A percentile compares a stretch with the other conserved stretches of the same genome.
Conservation (phyloP, 768 basidiomycete species). For the Leccinum subtestaceum region DNA sequence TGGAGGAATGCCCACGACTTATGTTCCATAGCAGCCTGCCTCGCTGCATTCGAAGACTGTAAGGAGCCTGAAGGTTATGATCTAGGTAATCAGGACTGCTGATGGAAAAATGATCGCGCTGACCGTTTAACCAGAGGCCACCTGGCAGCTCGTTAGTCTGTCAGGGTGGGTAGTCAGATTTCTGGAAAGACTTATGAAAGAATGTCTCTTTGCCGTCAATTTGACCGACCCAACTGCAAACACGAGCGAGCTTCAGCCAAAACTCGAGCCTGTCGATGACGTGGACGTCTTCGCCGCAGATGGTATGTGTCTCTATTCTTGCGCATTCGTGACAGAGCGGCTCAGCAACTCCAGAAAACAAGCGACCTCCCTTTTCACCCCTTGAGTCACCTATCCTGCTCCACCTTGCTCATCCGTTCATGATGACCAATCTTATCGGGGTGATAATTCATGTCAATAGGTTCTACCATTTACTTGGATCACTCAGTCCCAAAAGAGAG, state of each 20-base stretch:
- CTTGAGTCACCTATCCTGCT: conserved; percentile 46
- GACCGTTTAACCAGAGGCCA: conserved; percentile 46
- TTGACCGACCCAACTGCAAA: conserved; percentile 12
- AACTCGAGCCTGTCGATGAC: conserved; percentile 30
- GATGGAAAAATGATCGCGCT: conserved; percentile 3
- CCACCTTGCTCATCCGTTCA: conserved; percentile 60
- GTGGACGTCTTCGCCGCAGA: conserved; percentile 19
- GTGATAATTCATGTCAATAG: conserved; percentile 56
- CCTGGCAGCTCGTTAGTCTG: conserved; percentile 69
- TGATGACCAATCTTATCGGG: conserved; percentile 47
- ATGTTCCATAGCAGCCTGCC: conserved; percentile 58
- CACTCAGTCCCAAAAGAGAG: conserved; percentile 55
- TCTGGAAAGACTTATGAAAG: conserved; percentile 59
- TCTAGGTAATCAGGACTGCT: conserved; percentile 42
- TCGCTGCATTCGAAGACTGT: conserved; percentile 66
- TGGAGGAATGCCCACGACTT: conserved; percentile 67
- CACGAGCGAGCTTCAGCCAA: conserved; percentile 16
- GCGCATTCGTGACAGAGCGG: conserved; percentile 41
- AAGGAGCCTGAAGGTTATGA: conserved; percentile 60
- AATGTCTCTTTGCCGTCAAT: conserved; percentile 40
- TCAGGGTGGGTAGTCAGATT: conserved; percentile 62
- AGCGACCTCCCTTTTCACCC: conserved; percentile 16
- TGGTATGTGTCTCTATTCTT: conserved; percentile 24
- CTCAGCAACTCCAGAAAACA: conserved; percentile 28
- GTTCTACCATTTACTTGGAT: conserved; percentile 52